phyloP scores from a whole-genome alignment of 169 alveolate species.

The Ichthyophthirius multifiliis region DNA sequence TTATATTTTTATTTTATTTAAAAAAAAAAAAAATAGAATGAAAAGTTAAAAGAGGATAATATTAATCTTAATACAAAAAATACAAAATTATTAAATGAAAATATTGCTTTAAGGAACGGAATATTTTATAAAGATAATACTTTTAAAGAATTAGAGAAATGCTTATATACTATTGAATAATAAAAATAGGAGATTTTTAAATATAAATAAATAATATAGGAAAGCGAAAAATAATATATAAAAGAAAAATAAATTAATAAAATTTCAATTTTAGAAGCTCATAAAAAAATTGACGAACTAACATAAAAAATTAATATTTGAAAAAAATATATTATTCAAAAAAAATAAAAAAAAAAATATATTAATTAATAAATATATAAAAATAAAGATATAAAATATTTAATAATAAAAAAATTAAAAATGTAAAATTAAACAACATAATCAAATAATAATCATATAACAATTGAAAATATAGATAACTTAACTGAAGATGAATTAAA shows the following conservation, averaged over 20 bases:
- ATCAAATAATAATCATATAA: conserved; percentile 5
- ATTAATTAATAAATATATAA: too few relatives aligned
- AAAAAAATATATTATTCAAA: too few relatives aligned
- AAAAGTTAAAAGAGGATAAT: background rate
- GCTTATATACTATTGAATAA: background rate
- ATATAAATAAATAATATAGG: background rate
- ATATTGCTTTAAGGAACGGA: background rate
- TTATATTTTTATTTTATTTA: too few relatives aligned
- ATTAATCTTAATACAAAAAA: background rate
- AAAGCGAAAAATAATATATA: background rate
- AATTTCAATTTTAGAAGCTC: background rate
- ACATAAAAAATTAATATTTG: background rate
- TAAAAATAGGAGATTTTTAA: background rate
- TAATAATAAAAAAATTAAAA: too few relatives aligned
- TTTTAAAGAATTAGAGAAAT: background rate
- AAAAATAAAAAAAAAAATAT: too few relatives aligned
- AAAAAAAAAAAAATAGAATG: background rate
- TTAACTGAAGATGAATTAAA: conserved; percentile 21
- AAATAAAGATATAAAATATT: too few relatives aligned
- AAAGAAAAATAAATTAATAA: background rate
- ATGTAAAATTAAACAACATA: too few relatives aligned
- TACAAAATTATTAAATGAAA: background rate
- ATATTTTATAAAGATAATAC: background rate
- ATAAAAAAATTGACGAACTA: background rate
- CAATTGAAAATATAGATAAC: conserved; percentile 29